Evolutionary conservation across 1,284 basidiomycete species (phyloP), one percentile per base, ranked within the genome.

Genomic region (Ganoderma lucidum): DNA sequence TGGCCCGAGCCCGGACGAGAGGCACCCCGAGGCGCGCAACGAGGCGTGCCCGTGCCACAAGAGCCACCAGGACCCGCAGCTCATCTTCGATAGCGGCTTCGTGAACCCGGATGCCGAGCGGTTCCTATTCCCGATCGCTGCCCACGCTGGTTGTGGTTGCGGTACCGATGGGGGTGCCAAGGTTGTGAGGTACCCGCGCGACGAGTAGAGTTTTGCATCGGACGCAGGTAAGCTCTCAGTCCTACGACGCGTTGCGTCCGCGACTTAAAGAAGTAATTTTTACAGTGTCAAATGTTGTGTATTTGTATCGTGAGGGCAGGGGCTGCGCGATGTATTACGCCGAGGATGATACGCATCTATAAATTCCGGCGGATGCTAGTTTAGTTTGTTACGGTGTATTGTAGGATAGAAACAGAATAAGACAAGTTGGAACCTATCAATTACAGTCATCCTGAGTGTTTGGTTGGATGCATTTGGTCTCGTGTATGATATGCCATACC

Each of bases 61-160:
- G 15, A 59, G 58, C 37, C 58, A 59, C 58, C 58, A 59, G 58
- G 58, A 59, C 58, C 58, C 58, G 58, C 58, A 59, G 58, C n/a
- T 59, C 19, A 39, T 59, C 19, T 59, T 59, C 32, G 37, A 59
- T 37, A 23, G n/a, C 37, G 10, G 19, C 30, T 59, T 39, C 58
- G n/a, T 59, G 8, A 59, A 59, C 58, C 58, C 58, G 8, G 58
- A 39, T 15, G n/a, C 15, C 4, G 58, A 59, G 58, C 17, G 37
- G 15, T 59, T 59, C 58, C 37, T 59, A 1, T 59, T 41, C 58
- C 58, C 32, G 35, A 39, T 59, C 58, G n/a, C 32, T n/a, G 6
- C 58, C 35, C 6, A 51, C 12, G 10, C 48, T 14, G 23, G 23
- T 9, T 51, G 48, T 4, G 23, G 10, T 5, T 51, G 48, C 48